A percentile compares a stretch with the other conserved stretches of the same genome.
Evolutionary conservation across 768 basidiomycete genomes (phyloP).

Genomic region (Tricholoma sp.): DNA sequence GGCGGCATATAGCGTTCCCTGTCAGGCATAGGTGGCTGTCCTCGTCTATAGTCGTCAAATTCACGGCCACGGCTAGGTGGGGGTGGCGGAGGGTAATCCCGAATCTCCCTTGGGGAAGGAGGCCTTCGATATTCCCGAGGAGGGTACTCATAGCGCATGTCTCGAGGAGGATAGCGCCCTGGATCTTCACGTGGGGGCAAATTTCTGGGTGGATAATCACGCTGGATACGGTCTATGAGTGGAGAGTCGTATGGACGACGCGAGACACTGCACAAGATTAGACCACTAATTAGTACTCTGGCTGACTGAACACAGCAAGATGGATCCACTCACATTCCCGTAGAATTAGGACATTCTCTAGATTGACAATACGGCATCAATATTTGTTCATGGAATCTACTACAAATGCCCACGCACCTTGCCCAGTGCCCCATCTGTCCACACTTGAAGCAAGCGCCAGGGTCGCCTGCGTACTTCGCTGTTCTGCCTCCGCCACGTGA

Average conservation of each 20-base stretch:
- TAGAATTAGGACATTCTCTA: slow-evolving; percentile 71
- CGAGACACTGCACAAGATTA: slow-evolving; percentile 20
- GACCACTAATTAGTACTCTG: background rate
- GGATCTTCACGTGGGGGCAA: slow-evolving; percentile 54
- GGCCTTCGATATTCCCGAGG: slow-evolving; percentile 61
- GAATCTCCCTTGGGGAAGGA: slow-evolving; percentile 59
- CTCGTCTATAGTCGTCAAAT: slow-evolving; percentile 64
- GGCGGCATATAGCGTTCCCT: slow-evolving; percentile 52
- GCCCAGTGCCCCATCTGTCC: slow-evolving; percentile 88
- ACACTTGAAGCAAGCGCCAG: slow-evolving; percentile 86
- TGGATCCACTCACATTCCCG: slow-evolving; percentile 41
- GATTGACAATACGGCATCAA: background rate
- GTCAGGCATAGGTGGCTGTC: slow-evolving; percentile 35
- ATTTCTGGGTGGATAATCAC: slow-evolving; percentile 44
- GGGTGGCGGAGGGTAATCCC: slow-evolving; percentile 54
- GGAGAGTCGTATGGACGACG: slow-evolving; percentile 47
- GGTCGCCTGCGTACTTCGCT: slow-evolving; percentile 78
- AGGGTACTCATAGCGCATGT: slow-evolving; percentile 60
- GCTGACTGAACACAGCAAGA: background rate
- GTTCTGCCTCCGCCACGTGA: slow-evolving; percentile 82
- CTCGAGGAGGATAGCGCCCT: slow-evolving; percentile 42
- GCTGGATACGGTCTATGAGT: slow-evolving; percentile 55
- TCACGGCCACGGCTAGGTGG: slow-evolving; percentile 54
- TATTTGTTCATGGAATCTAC: background rate
- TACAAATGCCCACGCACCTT: slow-evolving; percentile 42